These are phyloP conservation scores for Xylaria sp. DNA, from an alignment of 2,329 filamentous ascomycete species.

Conservation along the genomic window DNA sequence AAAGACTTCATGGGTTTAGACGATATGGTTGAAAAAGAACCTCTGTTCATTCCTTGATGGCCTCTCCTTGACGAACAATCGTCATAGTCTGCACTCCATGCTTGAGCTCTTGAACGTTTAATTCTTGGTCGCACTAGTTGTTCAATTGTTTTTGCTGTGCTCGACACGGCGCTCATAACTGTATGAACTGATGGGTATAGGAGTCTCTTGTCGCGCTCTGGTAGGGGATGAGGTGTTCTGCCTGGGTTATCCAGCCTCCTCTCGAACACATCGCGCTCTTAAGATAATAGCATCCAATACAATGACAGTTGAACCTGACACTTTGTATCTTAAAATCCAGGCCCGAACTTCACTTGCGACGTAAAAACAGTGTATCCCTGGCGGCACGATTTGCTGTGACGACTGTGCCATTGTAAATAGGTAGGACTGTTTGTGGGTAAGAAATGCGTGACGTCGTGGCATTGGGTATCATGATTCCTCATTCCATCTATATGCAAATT, in stretches of 20 bases:
- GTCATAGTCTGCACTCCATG: neutral
- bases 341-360: neutral
- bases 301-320: neutral
- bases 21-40: neutral
- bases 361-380: neutral
- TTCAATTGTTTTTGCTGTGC: neutral
- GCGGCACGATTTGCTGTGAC: neutral
- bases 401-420: neutral
- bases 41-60: constrained; percentile 11
- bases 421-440: neutral
- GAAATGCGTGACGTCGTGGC: constrained; percentile 4
- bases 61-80: neutral
- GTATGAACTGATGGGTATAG: neutral
- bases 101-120: neutral
- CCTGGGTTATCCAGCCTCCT: neutral
- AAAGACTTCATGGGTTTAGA: neutral
- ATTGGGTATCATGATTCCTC: constrained; percentile 34
- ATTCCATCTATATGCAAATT: constrained; percentile 24
- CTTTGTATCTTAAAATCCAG: neutral
- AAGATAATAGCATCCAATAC: neutral
- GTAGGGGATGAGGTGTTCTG: neutral
- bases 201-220: neutral
- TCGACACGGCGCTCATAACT: neutral
- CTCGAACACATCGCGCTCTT: neutral
- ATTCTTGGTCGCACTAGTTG: neutral